Evolutionary conservation across 179 eudicot species (phyloP).

Genomic region (Nepenthes alata): DNA sequence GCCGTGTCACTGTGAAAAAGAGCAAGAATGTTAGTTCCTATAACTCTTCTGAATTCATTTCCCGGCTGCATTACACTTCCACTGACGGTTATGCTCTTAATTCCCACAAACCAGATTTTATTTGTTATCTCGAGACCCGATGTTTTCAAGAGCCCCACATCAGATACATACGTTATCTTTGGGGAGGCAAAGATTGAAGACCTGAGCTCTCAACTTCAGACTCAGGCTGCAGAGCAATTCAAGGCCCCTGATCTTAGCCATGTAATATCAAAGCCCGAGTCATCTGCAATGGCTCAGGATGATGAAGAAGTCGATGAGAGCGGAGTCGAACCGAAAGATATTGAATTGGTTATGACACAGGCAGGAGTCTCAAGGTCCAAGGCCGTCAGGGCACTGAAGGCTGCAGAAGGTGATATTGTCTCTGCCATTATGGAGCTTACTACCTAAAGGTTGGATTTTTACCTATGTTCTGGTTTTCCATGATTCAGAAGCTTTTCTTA

Average conservation of each 20-base stretch:
- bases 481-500: constrained; percentile 6
- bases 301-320: constrained; percentile 68
- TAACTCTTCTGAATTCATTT: background rate
- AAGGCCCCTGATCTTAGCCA: constrained; percentile 54
- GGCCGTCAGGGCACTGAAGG: constrained; percentile 67
- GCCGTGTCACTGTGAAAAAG: constrained; percentile 14
- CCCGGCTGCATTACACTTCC: background rate
- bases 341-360: constrained; percentile 76
- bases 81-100: background rate
- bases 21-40: constrained; percentile 13
- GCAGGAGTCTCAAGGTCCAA: constrained; percentile 59
- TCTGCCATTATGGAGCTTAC: constrained; percentile 82
- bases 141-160: constrained; percentile 72
- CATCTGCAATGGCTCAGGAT: constrained; percentile 43
- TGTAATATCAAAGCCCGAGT: constrained; percentile 44
- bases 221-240: constrained; percentile 77
- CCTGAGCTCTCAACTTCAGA: constrained; percentile 70
- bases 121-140: constrained; percentile 77
- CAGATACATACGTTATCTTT: constrained; percentile 66
- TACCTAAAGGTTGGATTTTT: constrained; percentile 18
- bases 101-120: constrained; percentile 31
- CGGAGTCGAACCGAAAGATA: constrained; percentile 71
- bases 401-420: constrained; percentile 62
- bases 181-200: constrained; percentile 84
- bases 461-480: background rate